Evolutionary conservation across 768 basidiomycete species (phyloP), one percentile per base, ranked within the genome.

Genomic region (Tylopilus balloui): DNA sequence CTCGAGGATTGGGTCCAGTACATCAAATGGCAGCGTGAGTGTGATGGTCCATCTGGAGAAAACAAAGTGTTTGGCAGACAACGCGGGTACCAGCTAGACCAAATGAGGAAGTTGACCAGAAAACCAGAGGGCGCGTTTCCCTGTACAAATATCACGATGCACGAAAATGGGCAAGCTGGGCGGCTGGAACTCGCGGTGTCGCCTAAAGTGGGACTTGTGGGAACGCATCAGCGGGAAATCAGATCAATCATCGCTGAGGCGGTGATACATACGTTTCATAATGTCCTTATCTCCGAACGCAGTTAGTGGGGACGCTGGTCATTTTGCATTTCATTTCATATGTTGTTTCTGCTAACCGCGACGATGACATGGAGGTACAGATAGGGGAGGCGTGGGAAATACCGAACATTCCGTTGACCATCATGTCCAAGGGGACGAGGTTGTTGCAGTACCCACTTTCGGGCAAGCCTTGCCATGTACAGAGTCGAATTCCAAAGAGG

Each of bases 261-360:
- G 7, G 15, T 0, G 8, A 46, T 24, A 54, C 79, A 56, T 63
- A 92, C 90, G n/a, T 85, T 85, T 52, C 89, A 81, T 40, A 92
- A 64, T 15, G 85, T 86, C 34, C 88, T 79, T 41, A 92, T 79
- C 64, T 93, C 92, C 19, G 87, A 81, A 66, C 92, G 90, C 2
- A 93, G 73, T 42, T 89, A 86, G 48, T 92, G 88, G 11, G 92
- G 75, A 24, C 81, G 75, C 60, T 88, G 83, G 73, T 93, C 88
- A 63, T 92, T 93, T 66, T 93, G 90, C 7, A 77, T 63, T 66
- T n/a, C n/a, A n/a, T n/a, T n/a, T 92, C 90, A 58, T 92, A 91
- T 1, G 84, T 86, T 48, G 86, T 79, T 62, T 89, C 86, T 8
- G 78, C 73, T 17, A 69, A 62, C 50, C 58, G 60, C 13, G 72